These are phyloP conservation scores for Russula compacta DNA, from an alignment of 768 basidiomycete species.

Conservation along the genomic window DNA sequence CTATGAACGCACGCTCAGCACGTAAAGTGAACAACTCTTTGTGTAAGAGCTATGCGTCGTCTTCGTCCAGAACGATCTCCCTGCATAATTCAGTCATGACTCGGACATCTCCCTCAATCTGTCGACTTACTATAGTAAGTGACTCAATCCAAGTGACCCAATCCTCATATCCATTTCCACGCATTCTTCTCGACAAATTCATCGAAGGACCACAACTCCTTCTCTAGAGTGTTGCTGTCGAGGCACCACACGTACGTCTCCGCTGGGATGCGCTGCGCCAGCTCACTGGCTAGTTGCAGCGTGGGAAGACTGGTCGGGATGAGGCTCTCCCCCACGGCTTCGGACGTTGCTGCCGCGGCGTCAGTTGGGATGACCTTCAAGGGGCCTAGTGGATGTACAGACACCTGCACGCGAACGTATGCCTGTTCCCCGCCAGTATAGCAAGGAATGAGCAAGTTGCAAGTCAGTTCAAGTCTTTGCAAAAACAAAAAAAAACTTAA, in stretches of 20 bases:
- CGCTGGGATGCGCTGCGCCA: conserved; percentile 34
- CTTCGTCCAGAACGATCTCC: no score
- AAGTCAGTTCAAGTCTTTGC: no score
- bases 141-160: no score
- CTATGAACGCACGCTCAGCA: no score
- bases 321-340: conserved; percentile 25
- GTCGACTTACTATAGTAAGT: no score
- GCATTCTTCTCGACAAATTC: conserved; percentile 69
- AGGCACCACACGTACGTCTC: conserved; percentile 68
- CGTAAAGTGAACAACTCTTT: no score
- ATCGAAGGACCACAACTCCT: conserved; percentile 72
- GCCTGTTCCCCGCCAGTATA: conserved; percentile 39
- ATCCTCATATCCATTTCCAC: conserved; percentile 55
- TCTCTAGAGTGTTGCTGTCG: conserved; percentile 36
- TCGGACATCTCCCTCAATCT: no score
- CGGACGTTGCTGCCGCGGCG: background rate
- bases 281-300: conserved; percentile 31
- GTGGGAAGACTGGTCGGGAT: conserved; percentile 35
- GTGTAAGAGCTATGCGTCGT: no score
- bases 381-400: conserved; percentile 46
- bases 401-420: conserved; percentile 50
- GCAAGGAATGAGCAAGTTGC: no score
- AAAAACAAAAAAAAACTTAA: no score
- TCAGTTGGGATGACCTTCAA: conserved; percentile 26
- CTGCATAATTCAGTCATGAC: no score